These are phyloP conservation scores for Petunia secreta DNA, from an alignment of 257 asterid genomes.

Conservation along the genomic window DNA sequence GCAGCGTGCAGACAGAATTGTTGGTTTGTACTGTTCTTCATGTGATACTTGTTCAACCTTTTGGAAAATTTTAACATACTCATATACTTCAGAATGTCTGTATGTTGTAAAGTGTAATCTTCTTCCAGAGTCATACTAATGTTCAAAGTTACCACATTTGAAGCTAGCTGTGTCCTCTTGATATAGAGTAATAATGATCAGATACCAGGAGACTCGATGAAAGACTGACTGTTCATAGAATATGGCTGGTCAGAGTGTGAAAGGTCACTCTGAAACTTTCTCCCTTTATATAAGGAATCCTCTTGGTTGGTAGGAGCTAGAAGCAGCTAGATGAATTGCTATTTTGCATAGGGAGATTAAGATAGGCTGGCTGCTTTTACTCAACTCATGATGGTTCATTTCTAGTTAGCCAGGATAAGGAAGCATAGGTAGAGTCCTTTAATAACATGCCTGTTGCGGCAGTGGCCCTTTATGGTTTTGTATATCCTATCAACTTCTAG, in stretches of 20 bases:
- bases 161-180: background rate
- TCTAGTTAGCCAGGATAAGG: no score
- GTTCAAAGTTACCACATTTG: background rate
- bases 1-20: no score
- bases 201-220: background rate
- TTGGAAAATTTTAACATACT: background rate
- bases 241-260: background rate
- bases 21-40: background rate
- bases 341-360: no score
- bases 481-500: background rate
- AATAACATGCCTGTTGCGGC: background rate
- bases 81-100: background rate
- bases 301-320: no score
- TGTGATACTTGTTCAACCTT: background rate
- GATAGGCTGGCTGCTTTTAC: no score
- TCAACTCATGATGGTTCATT: no score
- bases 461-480: constrained; percentile 1
- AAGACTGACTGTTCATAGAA: background rate
- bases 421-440: no score
- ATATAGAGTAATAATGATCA: background rate
- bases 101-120: background rate
- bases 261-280: no score
- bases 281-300: no score
- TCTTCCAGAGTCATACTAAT: constrained; percentile 1
- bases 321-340: no score